phyloP scores from a whole-genome alignment of 2,329 filamentous ascomycete genomes.

The Tolypocladium tropicale region DNA sequence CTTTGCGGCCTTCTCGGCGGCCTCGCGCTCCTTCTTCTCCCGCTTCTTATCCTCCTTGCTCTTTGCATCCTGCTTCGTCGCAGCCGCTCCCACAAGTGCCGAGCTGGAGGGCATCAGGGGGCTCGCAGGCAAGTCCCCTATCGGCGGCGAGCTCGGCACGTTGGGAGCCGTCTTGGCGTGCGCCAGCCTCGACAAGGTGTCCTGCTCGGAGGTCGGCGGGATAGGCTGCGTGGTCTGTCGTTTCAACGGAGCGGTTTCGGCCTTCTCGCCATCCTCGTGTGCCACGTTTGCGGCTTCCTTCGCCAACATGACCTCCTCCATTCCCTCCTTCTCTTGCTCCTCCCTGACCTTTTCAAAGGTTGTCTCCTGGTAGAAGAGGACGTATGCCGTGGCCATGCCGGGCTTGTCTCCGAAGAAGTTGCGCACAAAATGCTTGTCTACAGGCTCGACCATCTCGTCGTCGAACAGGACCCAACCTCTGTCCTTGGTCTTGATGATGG shows the following conservation, averaged over 20 bases:
- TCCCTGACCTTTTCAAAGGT: slow-evolving; percentile 56
- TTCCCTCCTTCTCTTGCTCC: slow-evolving; percentile 75
- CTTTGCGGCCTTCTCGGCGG: slow-evolving; percentile 46
- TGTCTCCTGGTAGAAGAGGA: slow-evolving; percentile 95
- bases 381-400: slow-evolving; percentile 88
- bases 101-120: neutral
- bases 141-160: slow-evolving; percentile 10
- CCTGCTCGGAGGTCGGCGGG: slow-evolving; percentile 34
- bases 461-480: slow-evolving; percentile 94
- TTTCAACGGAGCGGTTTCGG: slow-evolving; percentile 34
- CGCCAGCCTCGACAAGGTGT: slow-evolving; percentile 48
- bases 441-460: slow-evolving; percentile 96
- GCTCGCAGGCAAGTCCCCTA: slow-evolving; percentile 1
- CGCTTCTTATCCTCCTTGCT: slow-evolving; percentile 53
- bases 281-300: slow-evolving; percentile 47
- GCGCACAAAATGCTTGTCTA: slow-evolving; percentile 89
- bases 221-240: slow-evolving; percentile 40
- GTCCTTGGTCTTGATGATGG: slow-evolving; percentile 95
- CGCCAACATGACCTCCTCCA: slow-evolving; percentile 48
- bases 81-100: slow-evolving; percentile 9
- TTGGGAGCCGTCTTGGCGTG: slow-evolving; percentile 56
- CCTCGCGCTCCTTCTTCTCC: slow-evolving; percentile 58
- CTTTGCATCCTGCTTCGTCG: slow-evolving; percentile 20
- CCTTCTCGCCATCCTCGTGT: slow-evolving; percentile 34
- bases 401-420: slow-evolving; percentile 96